phyloP scores from a whole-genome alignment of 2,329 filamentous ascomycete species.

The Cyphellophora europaea region DNA sequence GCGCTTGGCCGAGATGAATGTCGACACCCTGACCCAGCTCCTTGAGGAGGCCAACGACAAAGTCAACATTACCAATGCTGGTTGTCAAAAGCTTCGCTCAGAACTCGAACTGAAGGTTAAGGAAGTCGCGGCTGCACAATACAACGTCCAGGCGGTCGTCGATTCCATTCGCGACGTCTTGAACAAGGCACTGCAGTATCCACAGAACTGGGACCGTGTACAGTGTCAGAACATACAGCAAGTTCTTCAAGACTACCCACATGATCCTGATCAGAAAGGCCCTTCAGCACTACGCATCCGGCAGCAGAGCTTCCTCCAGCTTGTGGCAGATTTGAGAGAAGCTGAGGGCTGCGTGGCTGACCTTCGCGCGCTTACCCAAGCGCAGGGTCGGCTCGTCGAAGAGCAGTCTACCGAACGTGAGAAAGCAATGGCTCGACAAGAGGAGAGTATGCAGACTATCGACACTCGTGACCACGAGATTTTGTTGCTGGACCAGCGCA shows the following conservation, averaged over 20 bases:
- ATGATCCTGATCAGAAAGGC: no score
- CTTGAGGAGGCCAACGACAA: no score
- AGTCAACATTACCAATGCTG: no score
- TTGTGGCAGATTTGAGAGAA: constrained; percentile 6
- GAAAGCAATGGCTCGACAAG: constrained; percentile 5
- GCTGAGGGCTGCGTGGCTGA: constrained; percentile 4
- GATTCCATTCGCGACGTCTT: neutral
- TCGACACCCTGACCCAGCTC: no score
- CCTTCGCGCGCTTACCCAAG: constrained; percentile 8
- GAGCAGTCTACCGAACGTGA: constrained; percentile 10
- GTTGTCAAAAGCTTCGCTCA: no score
- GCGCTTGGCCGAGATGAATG: no score
- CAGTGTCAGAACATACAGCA: neutral
- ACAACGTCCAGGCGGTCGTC: neutral
- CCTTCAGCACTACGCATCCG: no score
- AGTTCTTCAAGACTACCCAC: neutral
- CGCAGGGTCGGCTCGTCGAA: constrained; percentile 8
- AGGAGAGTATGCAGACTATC: constrained; percentile 4
- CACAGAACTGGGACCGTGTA: neutral
- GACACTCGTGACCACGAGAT: constrained; percentile 14
- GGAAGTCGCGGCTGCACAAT: no score
- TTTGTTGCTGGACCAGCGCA: constrained; percentile 8
- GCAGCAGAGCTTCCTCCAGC: no score
- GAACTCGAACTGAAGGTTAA: no score
- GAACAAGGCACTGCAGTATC: neutral